Conservation (phyloP, 2,329 filamentous ascomycete genomes). For the Beauveria sp. region DNA sequence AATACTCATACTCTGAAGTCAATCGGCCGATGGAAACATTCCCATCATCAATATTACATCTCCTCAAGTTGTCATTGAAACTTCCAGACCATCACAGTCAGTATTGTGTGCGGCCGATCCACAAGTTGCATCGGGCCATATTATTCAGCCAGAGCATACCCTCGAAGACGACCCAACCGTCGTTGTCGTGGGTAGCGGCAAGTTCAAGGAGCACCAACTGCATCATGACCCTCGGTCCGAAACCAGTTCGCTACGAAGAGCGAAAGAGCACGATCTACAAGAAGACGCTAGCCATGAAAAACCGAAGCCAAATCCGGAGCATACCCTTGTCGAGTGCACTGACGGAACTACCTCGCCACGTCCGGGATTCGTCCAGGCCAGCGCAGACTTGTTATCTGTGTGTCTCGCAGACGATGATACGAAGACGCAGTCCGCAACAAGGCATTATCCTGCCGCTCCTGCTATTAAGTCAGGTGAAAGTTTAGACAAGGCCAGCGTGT, state of each 20-base stretch:
- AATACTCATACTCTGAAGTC: background rate
- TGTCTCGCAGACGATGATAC: background rate
- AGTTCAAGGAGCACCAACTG: conserved; percentile 4
- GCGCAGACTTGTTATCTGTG: background rate
- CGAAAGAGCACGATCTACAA: background rate
- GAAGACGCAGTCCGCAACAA: background rate
- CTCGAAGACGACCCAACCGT: background rate
- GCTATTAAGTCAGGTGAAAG: background rate
- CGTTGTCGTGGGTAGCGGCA: background rate
- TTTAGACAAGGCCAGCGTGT: background rate
- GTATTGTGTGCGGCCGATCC: background rate
- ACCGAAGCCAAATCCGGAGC: background rate
- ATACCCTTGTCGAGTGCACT: background rate
- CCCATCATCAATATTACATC: conserved; percentile 6
- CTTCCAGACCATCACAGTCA: background rate
- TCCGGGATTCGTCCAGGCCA: background rate
- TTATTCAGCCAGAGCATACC: conserved; percentile 8
- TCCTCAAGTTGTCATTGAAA: background rate
- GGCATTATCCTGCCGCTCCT: background rate
- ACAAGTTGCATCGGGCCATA: conserved; percentile 1
- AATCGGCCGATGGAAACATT: background rate
- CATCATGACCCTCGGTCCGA: background rate
- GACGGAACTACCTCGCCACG: background rate
- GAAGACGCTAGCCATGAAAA: background rate
- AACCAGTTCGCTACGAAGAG: background rate